Conservation (phyloP, 768 basidiomycete species). For the Cubamyces lactineus region DNA sequence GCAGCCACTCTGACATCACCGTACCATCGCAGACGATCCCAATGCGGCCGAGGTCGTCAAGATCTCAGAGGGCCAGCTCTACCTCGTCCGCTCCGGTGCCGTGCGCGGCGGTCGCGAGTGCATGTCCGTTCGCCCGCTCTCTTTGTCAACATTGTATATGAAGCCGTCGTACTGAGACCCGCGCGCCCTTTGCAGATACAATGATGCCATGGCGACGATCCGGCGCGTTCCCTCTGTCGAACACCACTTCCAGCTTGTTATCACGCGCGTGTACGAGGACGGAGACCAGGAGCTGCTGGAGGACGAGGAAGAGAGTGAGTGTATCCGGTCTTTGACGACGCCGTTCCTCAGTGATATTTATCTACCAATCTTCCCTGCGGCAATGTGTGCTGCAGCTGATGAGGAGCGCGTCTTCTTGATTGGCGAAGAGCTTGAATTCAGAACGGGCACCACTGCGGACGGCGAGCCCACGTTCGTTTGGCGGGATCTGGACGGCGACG, state of each 20-base stretch:
- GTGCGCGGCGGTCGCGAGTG: conserved; percentile 93
- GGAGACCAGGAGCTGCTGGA: conserved; percentile 94
- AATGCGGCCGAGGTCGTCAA: conserved; percentile 95
- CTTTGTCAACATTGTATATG: not conserved
- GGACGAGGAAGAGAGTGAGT: conserved; percentile 88
- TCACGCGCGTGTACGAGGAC: conserved; percentile 96
- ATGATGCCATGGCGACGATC: conserved; percentile 94
- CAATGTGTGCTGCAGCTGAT: conserved; percentile 60
- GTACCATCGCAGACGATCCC: conserved; percentile 70
- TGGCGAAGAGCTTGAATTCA: conserved; percentile 87
- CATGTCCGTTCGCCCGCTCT: conserved; percentile 68
- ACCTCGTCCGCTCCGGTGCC: conserved; percentile 87
- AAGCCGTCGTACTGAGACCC: not conserved
- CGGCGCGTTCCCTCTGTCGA: conserved; percentile 77
- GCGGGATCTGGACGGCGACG: conserved; percentile 89
- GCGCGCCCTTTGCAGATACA: conserved; percentile 63
- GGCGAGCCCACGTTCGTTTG: conserved; percentile 85
- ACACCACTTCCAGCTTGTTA: conserved; percentile 88
- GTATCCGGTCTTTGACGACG: not conserved
- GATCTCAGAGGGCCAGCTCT: conserved; percentile 89
- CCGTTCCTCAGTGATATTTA: not conserved
- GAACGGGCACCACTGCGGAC: conserved; percentile 63
- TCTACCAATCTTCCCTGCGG: conserved; percentile 11
- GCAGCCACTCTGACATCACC: conserved; percentile 32
- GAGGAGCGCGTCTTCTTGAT: conserved; percentile 94